These are phyloP conservation scores for Yarrowia bubula DNA, from an alignment of 805 yeast genomes.

Conservation along the genomic window DNA sequence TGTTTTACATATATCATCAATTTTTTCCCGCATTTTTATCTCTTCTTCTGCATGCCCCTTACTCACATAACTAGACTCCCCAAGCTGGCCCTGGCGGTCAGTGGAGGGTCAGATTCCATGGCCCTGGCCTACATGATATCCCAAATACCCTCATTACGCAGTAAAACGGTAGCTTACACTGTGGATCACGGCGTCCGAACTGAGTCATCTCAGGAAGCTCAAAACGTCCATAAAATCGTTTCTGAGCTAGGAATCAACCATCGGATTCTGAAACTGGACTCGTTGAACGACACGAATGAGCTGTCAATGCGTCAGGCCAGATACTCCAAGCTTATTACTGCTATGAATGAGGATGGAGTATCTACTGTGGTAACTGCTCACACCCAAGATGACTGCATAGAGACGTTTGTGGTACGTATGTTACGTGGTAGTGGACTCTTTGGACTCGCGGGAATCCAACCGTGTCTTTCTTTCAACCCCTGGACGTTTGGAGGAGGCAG, in stretches of 20 bases:
- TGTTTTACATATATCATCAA: neutral
- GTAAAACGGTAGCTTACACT: slow-evolving; percentile 52
- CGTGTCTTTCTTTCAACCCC: slow-evolving; percentile 33
- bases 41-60: neutral
- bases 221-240: slow-evolving; percentile 37
- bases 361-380: slow-evolving; percentile 59
- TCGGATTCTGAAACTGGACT: slow-evolving; percentile 36
- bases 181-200: slow-evolving; percentile 61
- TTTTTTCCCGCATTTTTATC: neutral
- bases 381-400: slow-evolving; percentile 68
- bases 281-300: slow-evolving; percentile 41
- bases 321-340: slow-evolving; percentile 45
- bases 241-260: slow-evolving; percentile 39
- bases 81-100: slow-evolving; percentile 52
- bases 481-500: neutral
- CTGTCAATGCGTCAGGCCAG: slow-evolving; percentile 58
- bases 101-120: slow-evolving; percentile 85
- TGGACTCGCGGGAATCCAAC: slow-evolving; percentile 60
- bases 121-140: slow-evolving; percentile 55
- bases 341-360: slow-evolving; percentile 43
- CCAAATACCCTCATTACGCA: slow-evolving; percentile 39
- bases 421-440: slow-evolving; percentile 46
- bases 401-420: slow-evolving; percentile 62
- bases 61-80: slow-evolving; percentile 31
- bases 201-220: slow-evolving; percentile 53